These are phyloP conservation scores for Colletotrichum sp. DNA, from an alignment of 2,329 filamentous ascomycete species.

Conservation along the genomic window DNA sequence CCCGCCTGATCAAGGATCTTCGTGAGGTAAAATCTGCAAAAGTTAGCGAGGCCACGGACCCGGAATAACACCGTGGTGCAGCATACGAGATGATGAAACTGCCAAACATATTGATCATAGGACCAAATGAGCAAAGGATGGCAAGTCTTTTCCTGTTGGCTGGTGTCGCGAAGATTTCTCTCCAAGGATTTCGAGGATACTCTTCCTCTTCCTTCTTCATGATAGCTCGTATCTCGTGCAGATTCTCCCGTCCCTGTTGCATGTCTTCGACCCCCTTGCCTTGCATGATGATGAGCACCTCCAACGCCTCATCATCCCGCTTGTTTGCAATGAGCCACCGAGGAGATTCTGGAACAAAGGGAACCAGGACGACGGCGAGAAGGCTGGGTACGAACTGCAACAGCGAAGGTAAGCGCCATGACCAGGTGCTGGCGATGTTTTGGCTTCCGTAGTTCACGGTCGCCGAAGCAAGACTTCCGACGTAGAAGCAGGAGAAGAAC, in stretches of 20 bases:
- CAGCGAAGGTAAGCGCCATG: slow-evolving; percentile 38
- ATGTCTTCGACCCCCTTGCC: slow-evolving; percentile 39
- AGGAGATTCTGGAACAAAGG: slow-evolving; percentile 28
- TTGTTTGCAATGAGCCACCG: slow-evolving; percentile 38
- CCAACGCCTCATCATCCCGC: slow-evolving; percentile 31
- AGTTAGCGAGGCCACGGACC: neutral
- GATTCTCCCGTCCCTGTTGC: neutral
- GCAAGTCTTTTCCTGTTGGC: slow-evolving; percentile 28
- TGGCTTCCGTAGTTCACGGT: slow-evolving; percentile 36
- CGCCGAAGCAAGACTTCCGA: slow-evolving; percentile 32
- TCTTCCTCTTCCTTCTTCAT: slow-evolving; percentile 27
- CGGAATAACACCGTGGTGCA: too few relatives aligned
- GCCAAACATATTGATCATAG: slow-evolving; percentile 32
- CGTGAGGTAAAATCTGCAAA: slow-evolving; percentile 29
- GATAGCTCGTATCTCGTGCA: slow-evolving; percentile 27
- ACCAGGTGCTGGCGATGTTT: slow-evolving; percentile 37
- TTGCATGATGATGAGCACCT: slow-evolving; percentile 44
- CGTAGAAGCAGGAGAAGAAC: slow-evolving; percentile 30
- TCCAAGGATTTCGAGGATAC: slow-evolving; percentile 30
- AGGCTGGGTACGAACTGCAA: slow-evolving; percentile 37
- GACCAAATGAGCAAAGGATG: slow-evolving; percentile 29
- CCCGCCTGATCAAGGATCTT: slow-evolving; percentile 34
- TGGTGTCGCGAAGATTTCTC: slow-evolving; percentile 26
- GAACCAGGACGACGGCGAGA: slow-evolving; percentile 24
- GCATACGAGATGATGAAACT: slow-evolving; percentile 35